phyloP scores from a whole-genome alignment of 2,329 filamentous ascomycete species.

The Fusarium sp. region DNA sequence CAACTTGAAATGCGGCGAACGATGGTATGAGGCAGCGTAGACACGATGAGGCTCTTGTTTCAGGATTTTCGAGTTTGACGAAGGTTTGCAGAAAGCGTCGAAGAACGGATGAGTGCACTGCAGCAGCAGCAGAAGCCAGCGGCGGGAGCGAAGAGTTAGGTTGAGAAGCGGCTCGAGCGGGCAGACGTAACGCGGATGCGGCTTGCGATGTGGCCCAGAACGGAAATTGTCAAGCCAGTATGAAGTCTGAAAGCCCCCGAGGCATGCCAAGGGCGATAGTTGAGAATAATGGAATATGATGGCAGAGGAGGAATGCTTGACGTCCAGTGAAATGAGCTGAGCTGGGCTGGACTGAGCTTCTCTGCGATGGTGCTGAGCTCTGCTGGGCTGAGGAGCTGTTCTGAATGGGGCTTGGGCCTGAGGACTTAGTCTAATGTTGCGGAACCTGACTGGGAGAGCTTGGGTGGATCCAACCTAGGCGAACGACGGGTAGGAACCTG shows the following conservation, averaged over 20 bases:
- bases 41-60: constrained; percentile 29
- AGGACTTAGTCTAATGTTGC: constrained; percentile 15
- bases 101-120: constrained; percentile 12
- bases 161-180: constrained; percentile 21
- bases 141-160: constrained; percentile 10
- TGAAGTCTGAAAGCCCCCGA: constrained; percentile 24
- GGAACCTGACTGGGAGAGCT: constrained; percentile 25
- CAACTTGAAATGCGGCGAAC: constrained; percentile 6
- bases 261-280: constrained; percentile 27
- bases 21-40: constrained; percentile 3
- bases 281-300: constrained; percentile 39
- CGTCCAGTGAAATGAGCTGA: constrained; percentile 43
- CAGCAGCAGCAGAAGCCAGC: constrained; percentile 1
- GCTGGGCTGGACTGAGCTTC: constrained; percentile 35
- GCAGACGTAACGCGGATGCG: constrained; percentile 16
- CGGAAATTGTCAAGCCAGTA: constrained; percentile 29
- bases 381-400: constrained; percentile 32
- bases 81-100: constrained; percentile 30
- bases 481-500: constrained; percentile 33
- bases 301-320: constrained; percentile 43
- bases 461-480: constrained; percentile 21
- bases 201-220: constrained; percentile 27
- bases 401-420: constrained; percentile 33
- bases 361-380: constrained; percentile 18
- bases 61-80: constrained; percentile 22